These are phyloP conservation scores for Aspergillus sp. DNA, from an alignment of 2,329 filamentous ascomycete species.

Conservation along the genomic window DNA sequence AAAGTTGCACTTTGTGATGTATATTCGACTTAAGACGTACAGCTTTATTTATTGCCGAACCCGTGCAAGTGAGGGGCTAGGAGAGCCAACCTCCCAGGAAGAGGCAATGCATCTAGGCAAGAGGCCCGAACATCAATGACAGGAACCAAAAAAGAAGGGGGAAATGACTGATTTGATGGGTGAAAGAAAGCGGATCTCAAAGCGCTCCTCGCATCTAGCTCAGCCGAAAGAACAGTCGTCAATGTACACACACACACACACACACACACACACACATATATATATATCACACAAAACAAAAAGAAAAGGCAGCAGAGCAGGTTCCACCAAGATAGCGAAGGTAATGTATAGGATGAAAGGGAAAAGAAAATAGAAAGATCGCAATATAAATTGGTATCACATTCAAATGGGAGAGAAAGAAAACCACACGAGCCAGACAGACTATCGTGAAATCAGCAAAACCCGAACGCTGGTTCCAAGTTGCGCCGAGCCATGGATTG, in stretches of 20 bases:
- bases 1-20: neutral
- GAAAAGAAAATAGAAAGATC: neutral
- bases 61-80: slow-evolving; percentile 9
- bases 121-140: neutral
- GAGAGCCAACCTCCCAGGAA: slow-evolving; percentile 2
- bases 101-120: slow-evolving; percentile 8
- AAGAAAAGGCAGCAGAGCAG: neutral
- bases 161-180: neutral
- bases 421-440: neutral
- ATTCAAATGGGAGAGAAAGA: neutral
- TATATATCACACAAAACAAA: no score
- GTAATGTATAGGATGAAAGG: neutral
- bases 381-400: slow-evolving; percentile 7
- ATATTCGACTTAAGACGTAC: neutral
- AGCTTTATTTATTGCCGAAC: neutral
- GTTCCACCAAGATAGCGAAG: slow-evolving; percentile 1
- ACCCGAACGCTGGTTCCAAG: neutral
- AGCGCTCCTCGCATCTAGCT: neutral
- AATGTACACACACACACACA: slow-evolving; percentile 9
- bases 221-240: slow-evolving; percentile 5
- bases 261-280: no score
- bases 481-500: neutral
- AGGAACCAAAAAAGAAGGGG: slow-evolving; percentile 1
- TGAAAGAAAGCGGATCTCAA: slow-evolving; percentile 1
- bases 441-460: neutral